A percentile compares a stretch with the other conserved stretches of the same genome.
These are phyloP conservation scores for Artemisia argyi DNA, from an alignment of 129 eudicot genomes.

Conservation along the genomic window DNA sequence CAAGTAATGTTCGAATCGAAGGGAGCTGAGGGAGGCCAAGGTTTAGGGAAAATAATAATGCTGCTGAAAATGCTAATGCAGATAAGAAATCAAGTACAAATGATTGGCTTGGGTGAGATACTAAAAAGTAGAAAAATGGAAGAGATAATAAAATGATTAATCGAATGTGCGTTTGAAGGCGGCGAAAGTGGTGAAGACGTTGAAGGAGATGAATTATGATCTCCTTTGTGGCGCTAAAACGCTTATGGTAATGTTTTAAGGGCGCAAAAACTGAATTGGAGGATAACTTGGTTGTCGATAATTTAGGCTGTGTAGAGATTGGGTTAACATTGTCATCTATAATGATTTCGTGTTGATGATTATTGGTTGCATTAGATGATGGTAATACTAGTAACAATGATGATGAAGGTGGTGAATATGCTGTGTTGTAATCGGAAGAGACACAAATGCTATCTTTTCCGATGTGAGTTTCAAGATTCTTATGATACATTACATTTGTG, in stretches of 20 bases:
- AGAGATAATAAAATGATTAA: slow-evolving; percentile 30
- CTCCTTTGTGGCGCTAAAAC: slow-evolving; percentile 23
- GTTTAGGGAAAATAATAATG: slow-evolving; percentile 30
- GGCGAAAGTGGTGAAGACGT: slow-evolving; percentile 37
- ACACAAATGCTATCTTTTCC: slow-evolving; percentile 67
- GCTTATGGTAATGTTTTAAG: slow-evolving; percentile 13
- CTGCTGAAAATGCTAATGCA: slow-evolving; percentile 35
- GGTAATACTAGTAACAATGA: slow-evolving; percentile 14
- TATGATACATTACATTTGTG: slow-evolving; percentile 69
- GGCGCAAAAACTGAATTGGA: slow-evolving; percentile 9
- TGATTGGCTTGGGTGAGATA: slow-evolving; percentile 39
- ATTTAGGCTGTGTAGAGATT: slow-evolving; percentile 1
- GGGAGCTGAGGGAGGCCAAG: slow-evolving; percentile 42
- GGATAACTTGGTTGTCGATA: slow-evolving; percentile 4
- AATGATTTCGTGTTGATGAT: slow-evolving; percentile 30
- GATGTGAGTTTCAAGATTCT: slow-evolving; percentile 59
- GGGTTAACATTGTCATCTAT: slow-evolving; percentile 19
- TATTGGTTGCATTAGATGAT: slow-evolving; percentile 23
- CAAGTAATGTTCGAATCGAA: slow-evolving; percentile 24
- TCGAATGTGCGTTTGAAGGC: slow-evolving; percentile 32
- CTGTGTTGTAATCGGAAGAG: slow-evolving; percentile 72
- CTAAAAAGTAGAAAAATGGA: slow-evolving; percentile 37
- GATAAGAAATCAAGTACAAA: slow-evolving; percentile 37
- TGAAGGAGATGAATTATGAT: slow-evolving; percentile 28
- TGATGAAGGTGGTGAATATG: slow-evolving; percentile 9